phyloP scores from a whole-genome alignment of 768 basidiomycete species.

The Gymnopilus dilepis region DNA sequence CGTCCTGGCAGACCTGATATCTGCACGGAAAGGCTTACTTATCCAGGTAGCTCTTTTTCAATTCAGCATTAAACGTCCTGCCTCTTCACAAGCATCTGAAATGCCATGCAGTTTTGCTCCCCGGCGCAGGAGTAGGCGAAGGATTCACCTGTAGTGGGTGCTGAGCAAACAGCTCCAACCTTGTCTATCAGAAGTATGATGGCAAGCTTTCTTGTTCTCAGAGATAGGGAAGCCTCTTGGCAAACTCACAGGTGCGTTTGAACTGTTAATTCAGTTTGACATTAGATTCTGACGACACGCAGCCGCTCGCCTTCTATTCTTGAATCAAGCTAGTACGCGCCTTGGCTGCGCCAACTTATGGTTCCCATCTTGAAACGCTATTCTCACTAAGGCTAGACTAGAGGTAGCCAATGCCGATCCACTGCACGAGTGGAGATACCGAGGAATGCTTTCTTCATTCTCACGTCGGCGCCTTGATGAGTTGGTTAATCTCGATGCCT shows the following conservation, averaged over 20 bases:
- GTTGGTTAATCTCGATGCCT: not conserved
- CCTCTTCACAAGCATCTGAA: not conserved
- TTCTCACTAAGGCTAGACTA: not conserved
- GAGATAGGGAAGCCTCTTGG: not conserved
- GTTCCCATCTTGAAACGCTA: not conserved
- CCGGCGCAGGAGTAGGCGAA: not conserved
- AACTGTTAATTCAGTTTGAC: not conserved
- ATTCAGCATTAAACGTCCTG: not conserved
- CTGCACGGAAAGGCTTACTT: not conserved
- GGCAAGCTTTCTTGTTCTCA: not conserved
- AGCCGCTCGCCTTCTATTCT: not conserved
- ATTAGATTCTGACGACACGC: not conserved
- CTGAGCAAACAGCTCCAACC: not conserved
- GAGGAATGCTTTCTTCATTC: not conserved
- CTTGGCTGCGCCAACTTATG: not conserved
- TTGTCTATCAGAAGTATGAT: not conserved
- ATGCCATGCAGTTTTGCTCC: not conserved
- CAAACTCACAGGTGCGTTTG: not conserved
- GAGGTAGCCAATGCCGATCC: not conserved
- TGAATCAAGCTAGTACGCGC: not conserved
- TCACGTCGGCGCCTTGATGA: constrained; percentile 2
- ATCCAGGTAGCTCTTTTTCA: not conserved
- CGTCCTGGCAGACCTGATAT: not conserved
- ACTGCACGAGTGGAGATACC: not conserved
- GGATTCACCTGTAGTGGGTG: not conserved